These are phyloP conservation scores for Ceratobasidium sp. DNA, from an alignment of 1,284 basidiomycete genomes.

Conservation along the genomic window DNA sequence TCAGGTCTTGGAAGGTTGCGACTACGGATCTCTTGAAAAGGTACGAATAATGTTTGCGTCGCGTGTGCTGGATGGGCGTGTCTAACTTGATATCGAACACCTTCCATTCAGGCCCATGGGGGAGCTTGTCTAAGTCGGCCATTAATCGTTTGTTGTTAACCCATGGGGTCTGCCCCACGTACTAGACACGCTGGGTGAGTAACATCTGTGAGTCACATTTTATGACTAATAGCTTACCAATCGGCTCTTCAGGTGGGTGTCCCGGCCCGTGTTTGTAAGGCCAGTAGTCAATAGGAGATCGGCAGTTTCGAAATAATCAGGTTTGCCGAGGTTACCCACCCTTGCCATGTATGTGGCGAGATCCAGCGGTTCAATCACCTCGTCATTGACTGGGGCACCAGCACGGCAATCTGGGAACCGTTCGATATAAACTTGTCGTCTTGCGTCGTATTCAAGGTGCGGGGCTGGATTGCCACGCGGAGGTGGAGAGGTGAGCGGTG, in stretches of 20 bases:
- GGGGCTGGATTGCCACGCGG: no score
- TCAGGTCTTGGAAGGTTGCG: slow-evolving; percentile 2
- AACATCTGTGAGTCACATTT: neutral
- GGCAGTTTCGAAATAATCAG: slow-evolving; percentile 1
- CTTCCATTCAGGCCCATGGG: slow-evolving; percentile 14
- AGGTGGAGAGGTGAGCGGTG: no score
- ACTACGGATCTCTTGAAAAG: slow-evolving; percentile 4
- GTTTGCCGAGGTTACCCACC: neutral
- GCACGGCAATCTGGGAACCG: slow-evolving; percentile 8
- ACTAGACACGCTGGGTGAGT: neutral
- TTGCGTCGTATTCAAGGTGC: neutral
- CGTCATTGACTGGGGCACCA: slow-evolving; percentile 17
- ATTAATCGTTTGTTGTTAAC: neutral
- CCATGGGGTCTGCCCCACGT: slow-evolving; percentile 23
- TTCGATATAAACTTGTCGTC: neutral
- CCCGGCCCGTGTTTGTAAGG: neutral
- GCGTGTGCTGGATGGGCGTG: neutral
- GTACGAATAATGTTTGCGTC: neutral
- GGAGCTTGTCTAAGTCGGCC: slow-evolving; percentile 7
- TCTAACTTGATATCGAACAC: neutral
- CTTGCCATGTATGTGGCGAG: slow-evolving; percentile 11
- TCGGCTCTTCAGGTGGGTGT: slow-evolving; percentile 15
- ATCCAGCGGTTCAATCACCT: neutral
- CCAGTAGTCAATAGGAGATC: slow-evolving; percentile 26
- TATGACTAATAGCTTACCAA: neutral